Evolutionary conservation across 2,329 filamentous ascomycete species (phyloP), one percentile per base, ranked within the genome.

Genomic region (Plenodomus biglobosus): DNA sequence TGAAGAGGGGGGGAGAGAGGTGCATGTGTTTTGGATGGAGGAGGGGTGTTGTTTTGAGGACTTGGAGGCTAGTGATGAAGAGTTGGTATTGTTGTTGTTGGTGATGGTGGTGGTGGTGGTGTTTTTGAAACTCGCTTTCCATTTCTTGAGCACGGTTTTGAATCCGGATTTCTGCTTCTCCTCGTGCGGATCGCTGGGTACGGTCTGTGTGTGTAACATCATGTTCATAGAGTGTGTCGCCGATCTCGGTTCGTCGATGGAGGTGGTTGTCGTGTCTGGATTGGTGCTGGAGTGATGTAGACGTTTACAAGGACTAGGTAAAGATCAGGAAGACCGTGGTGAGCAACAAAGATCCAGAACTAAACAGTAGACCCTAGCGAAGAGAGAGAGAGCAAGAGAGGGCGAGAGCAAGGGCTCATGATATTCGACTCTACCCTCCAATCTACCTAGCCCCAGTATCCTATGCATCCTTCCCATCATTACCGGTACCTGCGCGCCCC

Each of bases 131-230:
- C 20, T 19, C 20, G 36, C 41, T 19, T 27, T 43, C 32, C 32
- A 43, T 21, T 30, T 38, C 20, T 16, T 24, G 13, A 38, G 21
- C 20, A 35, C 34, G 18, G 5, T 38, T 30, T 27, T 38, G 8
- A 43, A 18, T 17, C 41, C 41, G 17, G 10, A 27, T 11, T 36
- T 38, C 34, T 22, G 19, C 18, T 22, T 21, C 4, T 15, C 24
- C 21, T 27, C 37, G 15, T 42, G 30, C 11, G 21, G 8, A 15
- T 34, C 11, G 18, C 6, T 42, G 27, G 16, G 40, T 34, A 8
- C 34, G 20, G 40, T 42, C n/a, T 40, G 40, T 16, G 41, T 27
- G 18, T 43, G 41, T 17, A 17, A 21, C 41, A 38, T 43, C 19
- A 21, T 43, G 8, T 43, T 15, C 27, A 15, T 11, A 32, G 15